Base-by-base conservation (phyloP, 768 basidiomycete genomes). In the Glaciozyma antarctica region DNA sequence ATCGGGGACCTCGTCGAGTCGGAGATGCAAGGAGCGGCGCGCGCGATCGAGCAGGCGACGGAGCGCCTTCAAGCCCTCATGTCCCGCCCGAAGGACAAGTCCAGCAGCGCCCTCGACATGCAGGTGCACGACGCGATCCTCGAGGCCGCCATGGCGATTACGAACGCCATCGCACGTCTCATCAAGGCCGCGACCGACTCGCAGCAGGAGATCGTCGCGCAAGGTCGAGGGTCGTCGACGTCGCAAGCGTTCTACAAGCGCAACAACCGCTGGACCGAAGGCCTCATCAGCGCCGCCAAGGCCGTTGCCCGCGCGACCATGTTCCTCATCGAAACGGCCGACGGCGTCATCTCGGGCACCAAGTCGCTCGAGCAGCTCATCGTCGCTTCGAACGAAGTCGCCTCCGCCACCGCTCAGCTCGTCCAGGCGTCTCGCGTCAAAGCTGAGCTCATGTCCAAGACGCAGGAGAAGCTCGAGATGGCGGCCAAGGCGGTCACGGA, bases 201-300 rank as follows among this genome's bases (percentile, higher is more conserved):
- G 58, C 95, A 99, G 77, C 85, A 97, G 76, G 95, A 99, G 79
- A 99, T 99, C 62, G 95, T 97, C 61, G 86, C 86, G 4, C 87
- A 95, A 78, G 95, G 95, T 64, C 88, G 85, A 76, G 95, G 95
- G 12, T 88, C 92, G 24, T 91, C 86, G 77, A 83, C 92, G 28
- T 85, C 81, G 24, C 90, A 94, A 76, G 94, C 97, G 73, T 99
- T 99, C 82, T 99, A 98, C 83, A 99, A 99, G 80, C 86, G 90
- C 66, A 97, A 99, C 84, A 98, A 98, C 78, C 84, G 95, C 66
- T 99, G 95, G 95, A 99, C 95, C 52, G 95, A 99, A 77, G 95
- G 95, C 70, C 86, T 99, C 71, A 92, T 98, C 73, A 94, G 91
- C 44, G 95, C 95, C 44, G 95, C 95, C 24, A 97, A 95, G 77